These are phyloP conservation scores for Claviceps citrina DNA, from an alignment of 2,329 filamentous ascomycete genomes.

Conservation along the genomic window DNA sequence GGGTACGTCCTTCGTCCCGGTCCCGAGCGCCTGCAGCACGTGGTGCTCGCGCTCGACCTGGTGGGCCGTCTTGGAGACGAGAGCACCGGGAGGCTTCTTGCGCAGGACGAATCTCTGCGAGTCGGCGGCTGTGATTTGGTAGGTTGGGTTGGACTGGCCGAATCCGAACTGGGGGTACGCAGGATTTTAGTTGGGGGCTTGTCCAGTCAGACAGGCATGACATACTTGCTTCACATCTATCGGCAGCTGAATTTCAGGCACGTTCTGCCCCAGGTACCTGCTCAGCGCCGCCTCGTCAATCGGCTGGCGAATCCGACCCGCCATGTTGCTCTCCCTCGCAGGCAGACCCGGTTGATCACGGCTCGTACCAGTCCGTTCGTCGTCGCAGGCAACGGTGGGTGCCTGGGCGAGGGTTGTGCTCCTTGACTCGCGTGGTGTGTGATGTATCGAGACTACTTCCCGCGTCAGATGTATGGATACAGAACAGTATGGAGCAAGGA, in stretches of 20 bases:
- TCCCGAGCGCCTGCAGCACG: conserved; percentile 67
- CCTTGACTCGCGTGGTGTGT: too few species aligned
- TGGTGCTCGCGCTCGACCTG: conserved; percentile 92
- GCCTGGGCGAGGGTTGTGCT: too few species aligned
- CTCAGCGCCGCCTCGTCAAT: conserved; percentile 72
- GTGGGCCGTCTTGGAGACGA: conserved; percentile 87
- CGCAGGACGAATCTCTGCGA: conserved; percentile 71
- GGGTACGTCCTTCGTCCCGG: conserved; percentile 59
- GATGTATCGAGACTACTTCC: too few species aligned
- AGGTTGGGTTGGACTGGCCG: conserved; percentile 94
- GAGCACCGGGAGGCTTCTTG: conserved; percentile 92
- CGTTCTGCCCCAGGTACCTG: conserved; percentile 58
- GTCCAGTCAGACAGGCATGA: too few species aligned
- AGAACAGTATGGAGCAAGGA: too few species aligned
- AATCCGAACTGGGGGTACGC: conserved; percentile 72
- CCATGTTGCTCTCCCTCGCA: too few species aligned
- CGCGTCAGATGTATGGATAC: too few species aligned
- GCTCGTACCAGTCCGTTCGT: too few species aligned
- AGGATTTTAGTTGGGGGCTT: too few species aligned
- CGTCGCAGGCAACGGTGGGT: too few species aligned
- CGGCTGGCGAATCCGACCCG: conserved; percentile 74
- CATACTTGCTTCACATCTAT: conserved; percentile 77
- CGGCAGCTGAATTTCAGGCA: conserved; percentile 71
- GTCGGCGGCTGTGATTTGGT: conserved; percentile 64
- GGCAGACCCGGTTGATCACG: too few species aligned